Evolutionary conservation across 805 yeast species (phyloP).

Genomic region (Candida adriatica): DNA sequence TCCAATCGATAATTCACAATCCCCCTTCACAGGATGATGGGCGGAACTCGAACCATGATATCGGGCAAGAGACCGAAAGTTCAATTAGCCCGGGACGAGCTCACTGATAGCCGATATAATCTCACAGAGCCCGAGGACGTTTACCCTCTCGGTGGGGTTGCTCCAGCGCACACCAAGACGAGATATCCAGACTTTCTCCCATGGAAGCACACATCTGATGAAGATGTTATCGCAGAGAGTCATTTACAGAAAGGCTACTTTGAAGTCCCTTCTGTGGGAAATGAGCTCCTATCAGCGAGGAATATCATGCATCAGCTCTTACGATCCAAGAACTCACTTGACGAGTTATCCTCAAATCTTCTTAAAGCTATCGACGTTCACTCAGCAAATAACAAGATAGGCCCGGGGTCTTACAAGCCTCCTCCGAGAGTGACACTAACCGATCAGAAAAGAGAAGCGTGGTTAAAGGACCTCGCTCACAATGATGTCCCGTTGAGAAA

Average conservation of each 20-base stretch:
- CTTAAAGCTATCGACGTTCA: conserved; percentile 42
- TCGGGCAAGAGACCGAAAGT: conserved; percentile 6
- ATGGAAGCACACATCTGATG: conserved; percentile 56
- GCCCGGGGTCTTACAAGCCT: conserved; percentile 55
- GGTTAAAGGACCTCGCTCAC: conserved; percentile 79
- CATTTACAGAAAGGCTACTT: conserved; percentile 65
- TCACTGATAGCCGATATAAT: conserved; percentile 25
- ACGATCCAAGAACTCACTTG: conserved; percentile 29
- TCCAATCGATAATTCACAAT: not conserved
- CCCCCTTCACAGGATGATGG: conserved; percentile 3
- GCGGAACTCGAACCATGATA: conserved; percentile 5
- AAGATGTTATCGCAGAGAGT: conserved; percentile 45
- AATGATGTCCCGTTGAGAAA: conserved; percentile 57
- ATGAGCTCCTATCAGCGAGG: conserved; percentile 68
- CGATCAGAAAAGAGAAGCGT: conserved; percentile 74
- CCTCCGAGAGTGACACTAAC: conserved; percentile 90
- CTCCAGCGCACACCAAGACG: not conserved
- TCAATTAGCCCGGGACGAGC: conserved; percentile 20
- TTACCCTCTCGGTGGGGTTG: conserved; percentile 24
- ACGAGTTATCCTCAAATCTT: conserved; percentile 42
- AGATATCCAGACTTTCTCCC: conserved; percentile 67
- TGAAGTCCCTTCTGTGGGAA: conserved; percentile 53
- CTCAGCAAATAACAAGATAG: conserved; percentile 36
- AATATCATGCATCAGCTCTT: conserved; percentile 36
- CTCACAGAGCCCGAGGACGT: conserved; percentile 28